Evolutionary conservation across 768 basidiomycete genomes (phyloP), one percentile per base, ranked within the genome.

Genomic region (Termitomyces sp.): DNA sequence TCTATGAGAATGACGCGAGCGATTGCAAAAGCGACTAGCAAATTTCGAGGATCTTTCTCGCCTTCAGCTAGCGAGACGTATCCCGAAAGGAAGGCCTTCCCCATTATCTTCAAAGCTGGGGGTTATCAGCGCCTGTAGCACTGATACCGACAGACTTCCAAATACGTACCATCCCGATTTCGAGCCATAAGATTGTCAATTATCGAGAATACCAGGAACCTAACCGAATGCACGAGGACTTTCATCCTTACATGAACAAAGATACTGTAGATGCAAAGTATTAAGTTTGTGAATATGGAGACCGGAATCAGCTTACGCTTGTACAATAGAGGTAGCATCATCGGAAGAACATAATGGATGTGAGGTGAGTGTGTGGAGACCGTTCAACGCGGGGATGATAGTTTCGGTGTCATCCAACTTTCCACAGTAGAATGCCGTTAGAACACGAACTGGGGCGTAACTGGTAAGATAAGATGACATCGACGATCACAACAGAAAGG

Each of bases 21-120:
- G 57, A 98, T 90, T 5, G 89, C 85, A 68, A 98, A 99, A 28
- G 91, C 90, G 11, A 96, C 66, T 62, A 97, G 77, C 8, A 99
- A 77, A 72, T 98, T 99, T 18, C 97, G 80, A 32, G 97, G 97
- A 68, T 99, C 97, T 66, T 98, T 98, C 73, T 99, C 97, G 16
- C 94, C 95, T 56, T 97, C 91, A 4, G 86, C 94, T n/a, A 98
- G 72, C 50, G 69, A 67, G 32, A 88, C 80, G 68, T 98, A 99
- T 24, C 84, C 83, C 7, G 76, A 72, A 24, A 98, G 60, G 69
- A 98, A 98, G 8, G 75, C 79, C 26, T 82, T 76, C 1, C 87
- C 88, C 79, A 92, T 81, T 6, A 68, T 73, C 68, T 88, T 89
- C 22, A 98, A 71, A 35, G 82, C 92, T 88, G 60, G 20, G 7